Evolutionary conservation across 164 flowering plant genomes (phyloP), one percentile per base, ranked within the genome.

Genomic region (Umbilicus rupestris): DNA sequence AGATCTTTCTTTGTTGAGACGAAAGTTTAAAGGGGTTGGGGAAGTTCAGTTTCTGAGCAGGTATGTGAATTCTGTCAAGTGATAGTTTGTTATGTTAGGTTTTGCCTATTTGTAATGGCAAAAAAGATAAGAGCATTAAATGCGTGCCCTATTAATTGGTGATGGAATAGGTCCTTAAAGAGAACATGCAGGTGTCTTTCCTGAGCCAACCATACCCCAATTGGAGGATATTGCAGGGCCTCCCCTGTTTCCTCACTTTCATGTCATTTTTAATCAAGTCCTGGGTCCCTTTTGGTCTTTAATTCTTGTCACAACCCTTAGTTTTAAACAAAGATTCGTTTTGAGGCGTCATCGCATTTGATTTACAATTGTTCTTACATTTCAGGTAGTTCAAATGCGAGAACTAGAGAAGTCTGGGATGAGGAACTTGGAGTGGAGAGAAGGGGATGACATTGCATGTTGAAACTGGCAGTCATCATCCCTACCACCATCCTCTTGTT

Each of bases 141-240:
- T 49, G 55, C 24, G 7, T 49, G 55, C 9, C 20, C 55, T 49
- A 49, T 49, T 49, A n/a, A 49, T 20, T n/a, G 28, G 55, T 49
- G 55, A 20, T 22, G 55, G 55, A 49, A 59, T 20, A 59, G 33
- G 35, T 59, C 63, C 49, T 73, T 76, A 14, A 78, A 65, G 78
- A 81, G 85, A 82, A 82, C 87, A 81, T 84, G 85, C 75, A 76
- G 65, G 73, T 82, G 81, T 78, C 82, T 71, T 77, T 73, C 72
- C 68, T 75, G 73, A 73, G 78, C 73, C 74, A 71, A 74, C 52
- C 71, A 68, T 70, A 63, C 69, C 73, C 35, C 39, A 72, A 68
- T 67, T 70, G 39, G 63, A 66, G 73, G 73, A 75, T 73, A 70
- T 70, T 66, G 52, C 33, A 65, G 71, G 75, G 65, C 77, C 74